Evolutionary conservation across 208 protist genomes (phyloP).

Genomic region (Vickermania spadyakhi): DNA sequence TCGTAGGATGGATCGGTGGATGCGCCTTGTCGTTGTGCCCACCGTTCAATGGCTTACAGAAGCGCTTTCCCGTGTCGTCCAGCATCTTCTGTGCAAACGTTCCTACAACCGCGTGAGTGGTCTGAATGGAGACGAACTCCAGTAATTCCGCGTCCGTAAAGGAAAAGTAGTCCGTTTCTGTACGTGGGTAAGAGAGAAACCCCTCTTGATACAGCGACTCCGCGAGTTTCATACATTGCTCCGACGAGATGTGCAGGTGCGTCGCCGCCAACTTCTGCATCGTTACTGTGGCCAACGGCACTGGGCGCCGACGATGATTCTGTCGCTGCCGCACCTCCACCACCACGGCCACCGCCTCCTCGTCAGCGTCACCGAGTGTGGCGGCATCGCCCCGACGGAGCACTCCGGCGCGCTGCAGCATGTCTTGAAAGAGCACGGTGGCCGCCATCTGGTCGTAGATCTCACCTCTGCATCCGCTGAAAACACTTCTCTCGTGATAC

Average conservation of each 20-base stretch:
- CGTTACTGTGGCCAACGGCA: constrained; percentile 97
- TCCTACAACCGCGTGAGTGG: constrained; percentile 31
- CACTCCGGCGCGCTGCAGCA: constrained; percentile 18
- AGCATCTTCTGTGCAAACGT: constrained; percentile 58
- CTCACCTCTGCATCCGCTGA: constrained; percentile 51
- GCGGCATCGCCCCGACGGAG: too few relatives aligned
- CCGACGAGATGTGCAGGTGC: constrained; percentile 90
- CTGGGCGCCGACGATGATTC: constrained; percentile 64
- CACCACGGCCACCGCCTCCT: constrained; percentile 19
- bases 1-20: constrained; percentile 97
- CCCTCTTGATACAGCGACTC: constrained; percentile 90
- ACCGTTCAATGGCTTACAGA: constrained; percentile 90
- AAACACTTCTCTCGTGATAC: constrained; percentile 42
- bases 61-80: constrained; percentile 34
- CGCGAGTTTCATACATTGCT: constrained; percentile 93
- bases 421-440: constrained; percentile 57
- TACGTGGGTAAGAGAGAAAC: constrained; percentile 96
- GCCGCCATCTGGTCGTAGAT: constrained; percentile 70
- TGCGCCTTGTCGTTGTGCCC: constrained; percentile 96
- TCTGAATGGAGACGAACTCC: constrained; percentile 71
- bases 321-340: constrained; percentile 71
- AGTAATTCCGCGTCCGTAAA: constrained; percentile 80
- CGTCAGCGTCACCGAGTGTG: too few relatives aligned
- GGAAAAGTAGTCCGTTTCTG: constrained; percentile 95
- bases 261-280: constrained; percentile 93